Base-by-base conservation (phyloP, 108 stramenopile species). In the Aurantiochytrium sp. region DNA sequence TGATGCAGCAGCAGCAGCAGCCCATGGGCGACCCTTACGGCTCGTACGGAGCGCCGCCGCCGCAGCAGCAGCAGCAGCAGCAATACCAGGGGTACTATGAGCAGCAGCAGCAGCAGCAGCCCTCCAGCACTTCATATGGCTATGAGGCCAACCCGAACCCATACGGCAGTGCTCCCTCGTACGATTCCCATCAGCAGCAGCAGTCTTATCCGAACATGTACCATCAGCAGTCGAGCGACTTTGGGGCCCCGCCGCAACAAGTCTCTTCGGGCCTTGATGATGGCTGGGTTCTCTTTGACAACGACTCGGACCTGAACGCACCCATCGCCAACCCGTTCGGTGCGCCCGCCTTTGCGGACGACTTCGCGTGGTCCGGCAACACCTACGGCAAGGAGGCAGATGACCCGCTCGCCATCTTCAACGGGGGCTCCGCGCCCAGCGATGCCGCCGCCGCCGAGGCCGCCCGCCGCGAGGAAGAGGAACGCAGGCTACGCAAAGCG, bases 271-370 rank as follows among this genome's bases (percentile, higher is more conserved):
- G 73, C 36, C 42, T 41, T 2, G 73, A 81, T 24, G 73, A 81
- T 81, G 73, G 73, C 30, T 81, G 73, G 73, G 73, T 81, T 15
- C 45, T 81, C 39, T 81, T 81, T 4, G 73, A 81, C 73, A 48
- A 81, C 24, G 73, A 41, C 24, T 81, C 73, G 21, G 73, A 81
- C 39, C 73, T 81, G 19, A 81, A 81, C 24, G 73, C 73, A 12
- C 73, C 73, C 27, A 81, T 81, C 32, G 39, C 42, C 6, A 81
- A 81, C 24, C 73, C 73, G 45, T 81, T 81, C 30, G 73, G 73
- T 12, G 24, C 42, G n/a, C n/a, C 42, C 12, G 39, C 73, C 27
- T 81, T 48, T 4, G 45, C 21, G 10, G 45, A 41, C 30, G 73
- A 48, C 12, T 42, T 27, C 17, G 6, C 73, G n/a, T 81, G 73